These are phyloP conservation scores for Colletotrichum sublineola DNA, from an alignment of 2,329 filamentous ascomycete genomes.

Conservation along the genomic window DNA sequence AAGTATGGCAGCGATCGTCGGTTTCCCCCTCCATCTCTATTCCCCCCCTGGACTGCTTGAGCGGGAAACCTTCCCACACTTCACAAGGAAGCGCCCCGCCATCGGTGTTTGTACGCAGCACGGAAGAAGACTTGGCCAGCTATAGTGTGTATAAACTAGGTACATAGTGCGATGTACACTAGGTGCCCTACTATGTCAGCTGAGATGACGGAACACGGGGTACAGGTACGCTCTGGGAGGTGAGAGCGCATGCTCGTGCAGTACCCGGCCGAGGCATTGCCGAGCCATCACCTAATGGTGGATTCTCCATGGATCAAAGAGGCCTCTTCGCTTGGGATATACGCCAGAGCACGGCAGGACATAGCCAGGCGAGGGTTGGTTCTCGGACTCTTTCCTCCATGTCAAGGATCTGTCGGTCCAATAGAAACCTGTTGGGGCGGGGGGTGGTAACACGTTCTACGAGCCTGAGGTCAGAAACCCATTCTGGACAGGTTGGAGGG, in stretches of 20 bases:
- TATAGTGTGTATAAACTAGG: not conserved
- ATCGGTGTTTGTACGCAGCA: not conserved
- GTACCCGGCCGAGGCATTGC: not conserved
- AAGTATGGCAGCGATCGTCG: constrained; percentile 26
- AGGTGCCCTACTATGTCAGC: not conserved
- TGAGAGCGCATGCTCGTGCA: not conserved
- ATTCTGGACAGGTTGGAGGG: not conserved
- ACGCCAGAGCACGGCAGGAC: not conserved
- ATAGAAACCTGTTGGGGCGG: not conserved
- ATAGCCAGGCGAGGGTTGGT: not conserved
- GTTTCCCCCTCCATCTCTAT: constrained; percentile 2
- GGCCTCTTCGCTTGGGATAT: not conserved
- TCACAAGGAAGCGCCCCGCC: not conserved
- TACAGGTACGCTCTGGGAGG: not conserved
- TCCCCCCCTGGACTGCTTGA: not conserved
- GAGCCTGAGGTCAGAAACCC: not conserved
- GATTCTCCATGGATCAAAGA: not conserved
- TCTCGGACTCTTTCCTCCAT: constrained; percentile 2
- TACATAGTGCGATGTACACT: too few species aligned
- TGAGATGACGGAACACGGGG: not conserved
- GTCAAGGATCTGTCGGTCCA: not conserved
- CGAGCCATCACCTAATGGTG: not conserved
- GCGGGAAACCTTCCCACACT: not conserved
- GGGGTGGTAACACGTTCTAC: constrained; percentile 1
- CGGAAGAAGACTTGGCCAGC: not conserved